Evolutionary conservation across 2,329 filamentous ascomycete genomes (phyloP).

Genomic region (Amesomyces nigricolor): DNA sequence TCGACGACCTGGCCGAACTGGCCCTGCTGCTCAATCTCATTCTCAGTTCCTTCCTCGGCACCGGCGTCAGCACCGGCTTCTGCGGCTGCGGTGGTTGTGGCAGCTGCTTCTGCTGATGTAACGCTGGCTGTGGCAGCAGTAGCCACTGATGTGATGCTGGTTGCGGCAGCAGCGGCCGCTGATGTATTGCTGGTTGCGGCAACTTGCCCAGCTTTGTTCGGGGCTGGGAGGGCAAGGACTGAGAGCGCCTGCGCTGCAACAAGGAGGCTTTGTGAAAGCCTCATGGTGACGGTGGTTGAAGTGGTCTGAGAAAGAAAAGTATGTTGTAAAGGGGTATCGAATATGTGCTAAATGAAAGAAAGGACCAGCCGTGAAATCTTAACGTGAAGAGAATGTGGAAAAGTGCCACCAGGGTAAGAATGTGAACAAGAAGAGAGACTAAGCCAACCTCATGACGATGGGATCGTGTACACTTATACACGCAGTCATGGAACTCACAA

Average conservation of each 20-base stretch:
- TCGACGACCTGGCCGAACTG: constrained; percentile 29
- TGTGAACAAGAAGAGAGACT: background rate
- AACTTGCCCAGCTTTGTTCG: background rate
- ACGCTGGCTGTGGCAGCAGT: constrained; percentile 1
- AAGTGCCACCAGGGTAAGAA: background rate
- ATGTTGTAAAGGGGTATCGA: background rate
- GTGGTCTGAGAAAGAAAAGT: background rate
- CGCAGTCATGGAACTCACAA: too few relatives aligned
- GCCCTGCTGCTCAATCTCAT: constrained; percentile 31
- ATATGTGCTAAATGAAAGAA: background rate
- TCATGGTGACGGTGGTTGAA: constrained; percentile 17
- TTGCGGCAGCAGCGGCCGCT: constrained; percentile 4
- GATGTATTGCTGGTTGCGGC: background rate
- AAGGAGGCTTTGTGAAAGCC: constrained; percentile 20
- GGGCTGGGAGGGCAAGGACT: constrained; percentile 18
- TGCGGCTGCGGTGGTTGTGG: background rate
- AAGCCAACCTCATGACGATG: too few relatives aligned
- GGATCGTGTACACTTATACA: too few relatives aligned
- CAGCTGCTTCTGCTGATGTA: constrained; percentile 1
- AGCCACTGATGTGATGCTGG: background rate
- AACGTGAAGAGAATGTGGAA: background rate
- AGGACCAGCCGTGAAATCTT: background rate
- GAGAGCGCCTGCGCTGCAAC: constrained; percentile 24
- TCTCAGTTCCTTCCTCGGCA: constrained; percentile 22
- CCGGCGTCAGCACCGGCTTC: constrained; percentile 9